phyloP scores from a whole-genome alignment of 2,329 filamentous ascomycete species.

The Mycosphaerella arachidis region DNA sequence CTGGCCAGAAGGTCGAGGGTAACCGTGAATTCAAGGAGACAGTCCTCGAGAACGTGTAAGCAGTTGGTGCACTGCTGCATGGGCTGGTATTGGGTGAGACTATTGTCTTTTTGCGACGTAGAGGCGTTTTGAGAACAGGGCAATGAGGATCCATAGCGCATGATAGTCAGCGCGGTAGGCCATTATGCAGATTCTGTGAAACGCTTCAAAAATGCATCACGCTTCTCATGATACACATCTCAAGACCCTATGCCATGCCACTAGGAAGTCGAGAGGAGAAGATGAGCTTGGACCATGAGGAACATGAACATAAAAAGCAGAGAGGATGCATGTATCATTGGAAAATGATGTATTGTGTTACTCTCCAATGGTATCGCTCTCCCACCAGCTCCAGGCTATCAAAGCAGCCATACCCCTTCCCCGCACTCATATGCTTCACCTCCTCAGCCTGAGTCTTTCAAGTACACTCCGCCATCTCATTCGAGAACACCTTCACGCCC shows the following conservation, averaged over 20 bases:
- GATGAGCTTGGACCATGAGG: neutral
- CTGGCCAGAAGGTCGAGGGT: conserved; percentile 88
- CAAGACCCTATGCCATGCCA: neutral
- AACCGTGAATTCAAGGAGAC: conserved; percentile 94
- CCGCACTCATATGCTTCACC: conserved; percentile 45
- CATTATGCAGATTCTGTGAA: conserved; percentile 24
- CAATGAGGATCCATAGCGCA: conserved; percentile 18
- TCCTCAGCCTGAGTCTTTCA: conserved; percentile 42
- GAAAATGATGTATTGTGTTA: too few relatives aligned
- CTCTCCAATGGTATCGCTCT: neutral
- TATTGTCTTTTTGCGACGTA: conserved; percentile 25
- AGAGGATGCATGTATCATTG: too few relatives aligned
- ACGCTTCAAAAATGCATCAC: conserved; percentile 18
- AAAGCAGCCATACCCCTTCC: conserved; percentile 46
- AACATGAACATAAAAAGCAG: neutral
- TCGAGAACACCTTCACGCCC: conserved; percentile 32
- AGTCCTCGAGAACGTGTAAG: conserved; percentile 89
- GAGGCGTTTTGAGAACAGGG: conserved; percentile 26
- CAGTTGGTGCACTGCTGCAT: conserved; percentile 18
- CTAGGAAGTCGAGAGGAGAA: neutral
- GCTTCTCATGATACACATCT: neutral
- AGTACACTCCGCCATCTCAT: conserved; percentile 38
- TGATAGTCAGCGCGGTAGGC: conserved; percentile 22
- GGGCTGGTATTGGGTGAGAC: conserved; percentile 23
- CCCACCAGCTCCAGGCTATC: conserved; percentile 34